Evolutionary conservation across 306 rosid species (phyloP), one percentile per base, ranked within the genome.

Genomic region (Medicago lupulina): DNA sequence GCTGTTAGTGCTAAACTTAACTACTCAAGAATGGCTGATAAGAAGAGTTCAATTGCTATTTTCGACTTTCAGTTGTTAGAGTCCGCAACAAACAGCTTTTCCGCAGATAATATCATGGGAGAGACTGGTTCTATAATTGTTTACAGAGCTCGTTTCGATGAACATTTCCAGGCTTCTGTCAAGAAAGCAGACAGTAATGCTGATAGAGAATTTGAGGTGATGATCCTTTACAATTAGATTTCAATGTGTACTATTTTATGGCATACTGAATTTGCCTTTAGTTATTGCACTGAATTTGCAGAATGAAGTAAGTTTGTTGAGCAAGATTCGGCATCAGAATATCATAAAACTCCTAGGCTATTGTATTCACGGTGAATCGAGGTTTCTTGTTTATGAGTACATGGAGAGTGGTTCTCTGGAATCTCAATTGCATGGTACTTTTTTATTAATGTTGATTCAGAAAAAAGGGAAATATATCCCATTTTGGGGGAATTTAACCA

Each of bases 241-340:
- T 64, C 19, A 71, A 21, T 63, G 60, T 71, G 50, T 50, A 58
- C 39, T 58, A 67, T 69, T 79, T 61, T 21, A 36, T 15, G 5
- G 44, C 34, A 53, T 75, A 18, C 65, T 57, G 67, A 66, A 72
- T 83, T 55, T 77, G 36, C 74, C 74, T 65, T 41, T 72, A 79
- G 70, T 75, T 60, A 40, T 49, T 76, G 63, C 55, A 51, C 71
- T 72, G 63, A 81, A 76, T 80, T 80, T 86, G 81, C 88, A 94
- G 98, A 91, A 91, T 82, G 98, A 91, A 86, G 88, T 91, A 81
- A 88, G 81, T 82, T 91, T 91, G 90, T 79, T 94, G 87, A 84
- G 94, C 81, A 90, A 87, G 82, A 89, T 91, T 17, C 82, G 86
- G 67, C 96, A 94, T 81, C 94, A 91, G 85, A 91, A 91, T 75